Percentiles rank a stretch among this genome's conserved stretches.
These are phyloP conservation scores for Dendrostoma leiphaemia DNA, from an alignment of 2,329 filamentous ascomycete genomes.

Conservation along the genomic window DNA sequence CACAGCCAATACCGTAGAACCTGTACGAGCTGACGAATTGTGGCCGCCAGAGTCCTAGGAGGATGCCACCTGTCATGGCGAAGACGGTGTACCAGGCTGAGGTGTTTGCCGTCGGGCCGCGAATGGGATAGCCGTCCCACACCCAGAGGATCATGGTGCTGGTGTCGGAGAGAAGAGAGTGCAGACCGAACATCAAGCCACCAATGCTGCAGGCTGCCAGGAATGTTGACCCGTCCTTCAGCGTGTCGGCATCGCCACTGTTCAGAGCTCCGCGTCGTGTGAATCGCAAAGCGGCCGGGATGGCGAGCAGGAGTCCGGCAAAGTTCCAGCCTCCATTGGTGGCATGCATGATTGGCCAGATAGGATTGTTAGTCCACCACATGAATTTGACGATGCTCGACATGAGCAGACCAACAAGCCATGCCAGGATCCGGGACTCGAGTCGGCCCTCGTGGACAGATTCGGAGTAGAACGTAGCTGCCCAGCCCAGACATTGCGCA, in stretches of 20 bases:
- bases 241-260: slow-evolving; percentile 32
- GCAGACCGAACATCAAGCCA: slow-evolving; percentile 83
- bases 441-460: slow-evolving; percentile 71
- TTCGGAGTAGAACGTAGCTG: slow-evolving; percentile 77
- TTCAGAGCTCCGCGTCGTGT: slow-evolving; percentile 62
- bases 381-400: slow-evolving; percentile 91
- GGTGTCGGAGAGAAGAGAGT: slow-evolving; percentile 91
- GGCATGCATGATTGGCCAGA: slow-evolving; percentile 92
- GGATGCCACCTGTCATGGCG: slow-evolving; percentile 79
- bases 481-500: slow-evolving; percentile 81
- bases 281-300: slow-evolving; percentile 73
- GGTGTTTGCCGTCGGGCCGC: slow-evolving; percentile 83
- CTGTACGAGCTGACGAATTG: slow-evolving; percentile 73
- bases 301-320: slow-evolving; percentile 70
- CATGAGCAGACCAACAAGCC: slow-evolving; percentile 75
- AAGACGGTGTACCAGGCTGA: slow-evolving; percentile 85
- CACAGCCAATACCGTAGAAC: slow-evolving; percentile 71
- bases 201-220: slow-evolving; percentile 77
- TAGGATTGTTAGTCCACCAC: slow-evolving; percentile 90
- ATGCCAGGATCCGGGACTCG: slow-evolving; percentile 79
- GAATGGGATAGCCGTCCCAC: slow-evolving; percentile 93
- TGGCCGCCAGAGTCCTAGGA: slow-evolving; percentile 73
- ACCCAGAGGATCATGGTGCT: slow-evolving; percentile 99
- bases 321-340: slow-evolving; percentile 93
- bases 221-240: slow-evolving; percentile 62